Conservation (phyloP, 345 rosid species). For the Triadica sebifera region DNA sequence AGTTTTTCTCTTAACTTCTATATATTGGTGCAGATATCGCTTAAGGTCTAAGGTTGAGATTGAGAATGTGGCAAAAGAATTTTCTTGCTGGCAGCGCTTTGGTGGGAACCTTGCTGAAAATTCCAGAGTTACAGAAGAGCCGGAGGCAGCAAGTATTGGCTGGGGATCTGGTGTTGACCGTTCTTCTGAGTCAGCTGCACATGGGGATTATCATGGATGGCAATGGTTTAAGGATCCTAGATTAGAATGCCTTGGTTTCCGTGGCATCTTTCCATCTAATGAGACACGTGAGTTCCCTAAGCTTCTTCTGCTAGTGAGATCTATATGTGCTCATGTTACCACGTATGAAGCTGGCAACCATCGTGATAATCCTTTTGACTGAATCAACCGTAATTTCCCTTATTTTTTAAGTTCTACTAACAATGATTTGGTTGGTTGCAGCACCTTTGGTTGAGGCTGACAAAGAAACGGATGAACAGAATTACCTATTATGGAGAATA, state of each 20-base stretch:
- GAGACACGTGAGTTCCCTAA: slow-evolving; percentile 49
- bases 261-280: slow-evolving; percentile 65
- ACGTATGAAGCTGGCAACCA: not conserved
- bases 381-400: slow-evolving; percentile 11
- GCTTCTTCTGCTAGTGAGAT: slow-evolving; percentile 6
- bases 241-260: slow-evolving; percentile 70
- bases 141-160: slow-evolving; percentile 64
- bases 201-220: slow-evolving; percentile 59
- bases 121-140: slow-evolving; percentile 43
- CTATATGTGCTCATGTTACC: not conserved
- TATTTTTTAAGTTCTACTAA: not conserved
- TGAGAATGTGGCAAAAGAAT: slow-evolving; percentile 63
- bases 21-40: slow-evolving; percentile 51
- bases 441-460: slow-evolving; percentile 83
- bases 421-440: slow-evolving; percentile 29
- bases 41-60: slow-evolving; percentile 90
- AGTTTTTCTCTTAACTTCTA: not conserved
- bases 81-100: slow-evolving; percentile 80
- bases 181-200: slow-evolving; percentile 53
- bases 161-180: slow-evolving; percentile 61
- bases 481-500: slow-evolving; percentile 67
- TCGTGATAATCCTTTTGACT: slow-evolving; percentile 4
- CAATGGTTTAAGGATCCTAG: slow-evolving; percentile 93
- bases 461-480: slow-evolving; percentile 71
- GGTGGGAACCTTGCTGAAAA: slow-evolving; percentile 46